A percentile compares a stretch with the other conserved stretches of the same genome.
These are phyloP conservation scores for Arthrobotrys megalospora DNA, from an alignment of 2,329 filamentous ascomycete species.

Conservation along the genomic window DNA sequence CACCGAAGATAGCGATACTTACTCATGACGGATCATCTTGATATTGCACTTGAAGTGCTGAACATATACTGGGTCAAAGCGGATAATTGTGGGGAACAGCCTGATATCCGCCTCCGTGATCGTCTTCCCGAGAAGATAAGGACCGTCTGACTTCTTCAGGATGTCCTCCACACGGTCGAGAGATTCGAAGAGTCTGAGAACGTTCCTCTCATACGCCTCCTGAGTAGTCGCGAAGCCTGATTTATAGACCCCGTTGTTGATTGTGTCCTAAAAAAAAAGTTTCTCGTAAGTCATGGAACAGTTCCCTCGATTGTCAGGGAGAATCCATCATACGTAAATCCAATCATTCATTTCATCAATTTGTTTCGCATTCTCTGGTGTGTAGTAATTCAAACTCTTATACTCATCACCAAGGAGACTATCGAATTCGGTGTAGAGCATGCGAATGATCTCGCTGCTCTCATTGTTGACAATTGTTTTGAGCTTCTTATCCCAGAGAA, in stretches of 20 bases:
- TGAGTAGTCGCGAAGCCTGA: slow-evolving; percentile 86
- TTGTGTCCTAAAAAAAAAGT: slow-evolving; percentile 68
- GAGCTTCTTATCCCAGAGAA: slow-evolving; percentile 83
- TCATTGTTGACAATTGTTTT: slow-evolving; percentile 90
- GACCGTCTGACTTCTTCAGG: slow-evolving; percentile 70
- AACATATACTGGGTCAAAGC: slow-evolving; percentile 84
- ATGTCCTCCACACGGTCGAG: slow-evolving; percentile 84
- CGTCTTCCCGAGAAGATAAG: slow-evolving; percentile 81
- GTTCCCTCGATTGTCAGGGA: background rate
- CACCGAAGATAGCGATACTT: slow-evolving; percentile 63
- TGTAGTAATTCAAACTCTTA: slow-evolving; percentile 77
- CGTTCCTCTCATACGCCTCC: slow-evolving; percentile 83
- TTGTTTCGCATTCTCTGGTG: slow-evolving; percentile 73
- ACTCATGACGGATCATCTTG: slow-evolving; percentile 76
- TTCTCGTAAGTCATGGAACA: background rate
- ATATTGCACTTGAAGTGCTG: slow-evolving; percentile 86
- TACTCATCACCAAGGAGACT: slow-evolving; percentile 75
- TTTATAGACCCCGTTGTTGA: slow-evolving; percentile 79
- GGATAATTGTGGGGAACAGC: slow-evolving; percentile 80
- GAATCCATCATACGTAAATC: slow-evolving; percentile 74
- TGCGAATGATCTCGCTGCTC: slow-evolving; percentile 91
- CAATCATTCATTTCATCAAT: slow-evolving; percentile 86
- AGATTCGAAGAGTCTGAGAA: slow-evolving; percentile 79
- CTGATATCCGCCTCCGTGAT: slow-evolving; percentile 88
- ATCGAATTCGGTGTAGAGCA: slow-evolving; percentile 88